A percentile compares a stretch with the other conserved stretches of the same genome.
Conservation (phyloP, 1,284 basidiomycete species). For the Leccinum griseonigrum region DNA sequence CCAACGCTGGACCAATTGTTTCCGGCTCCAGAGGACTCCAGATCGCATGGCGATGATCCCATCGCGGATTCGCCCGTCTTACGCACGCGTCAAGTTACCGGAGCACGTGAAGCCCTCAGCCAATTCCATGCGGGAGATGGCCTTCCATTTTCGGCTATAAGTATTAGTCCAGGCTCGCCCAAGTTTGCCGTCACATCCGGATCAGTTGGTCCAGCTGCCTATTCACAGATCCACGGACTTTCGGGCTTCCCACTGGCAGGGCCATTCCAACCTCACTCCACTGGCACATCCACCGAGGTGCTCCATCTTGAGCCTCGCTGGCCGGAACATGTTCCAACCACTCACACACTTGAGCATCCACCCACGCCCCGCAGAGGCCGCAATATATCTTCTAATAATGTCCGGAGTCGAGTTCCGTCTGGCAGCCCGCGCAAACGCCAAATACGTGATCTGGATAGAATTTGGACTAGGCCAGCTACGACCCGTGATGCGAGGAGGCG, state of each 20-base stretch:
- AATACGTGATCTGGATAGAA: conserved; percentile 21
- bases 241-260: conserved; percentile 24
- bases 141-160: conserved; percentile 4
- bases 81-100: conserved; percentile 13
- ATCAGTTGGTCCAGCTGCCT: conserved; percentile 10
- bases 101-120: conserved; percentile 10
- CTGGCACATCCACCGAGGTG: background rate
- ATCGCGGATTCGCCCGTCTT: conserved; percentile 29
- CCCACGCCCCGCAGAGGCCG: conserved; percentile 9
- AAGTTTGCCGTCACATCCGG: conserved; percentile 1
- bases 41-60: conserved; percentile 1
- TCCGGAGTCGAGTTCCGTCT: conserved; percentile 16
- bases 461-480: conserved; percentile 22
- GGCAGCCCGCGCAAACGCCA: conserved; percentile 21
- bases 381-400: conserved; percentile 10
- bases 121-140: conserved; percentile 14
- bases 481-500: conserved; percentile 29
- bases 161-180: conserved; percentile 5
- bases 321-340: conserved; percentile 7
- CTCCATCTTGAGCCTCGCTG: conserved; percentile 7
- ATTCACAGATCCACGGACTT: conserved; percentile 25
- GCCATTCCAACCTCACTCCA: conserved; percentile 4
- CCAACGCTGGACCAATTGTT: conserved; percentile 30
- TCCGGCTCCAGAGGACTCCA: conserved; percentile 10
- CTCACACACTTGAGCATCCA: conserved; percentile 2